A percentile compares a stretch with the other conserved stretches of the same genome.
These are phyloP conservation scores for Trichoderma koningii DNA, from an alignment of 2,329 filamentous ascomycete species.

Conservation along the genomic window DNA sequence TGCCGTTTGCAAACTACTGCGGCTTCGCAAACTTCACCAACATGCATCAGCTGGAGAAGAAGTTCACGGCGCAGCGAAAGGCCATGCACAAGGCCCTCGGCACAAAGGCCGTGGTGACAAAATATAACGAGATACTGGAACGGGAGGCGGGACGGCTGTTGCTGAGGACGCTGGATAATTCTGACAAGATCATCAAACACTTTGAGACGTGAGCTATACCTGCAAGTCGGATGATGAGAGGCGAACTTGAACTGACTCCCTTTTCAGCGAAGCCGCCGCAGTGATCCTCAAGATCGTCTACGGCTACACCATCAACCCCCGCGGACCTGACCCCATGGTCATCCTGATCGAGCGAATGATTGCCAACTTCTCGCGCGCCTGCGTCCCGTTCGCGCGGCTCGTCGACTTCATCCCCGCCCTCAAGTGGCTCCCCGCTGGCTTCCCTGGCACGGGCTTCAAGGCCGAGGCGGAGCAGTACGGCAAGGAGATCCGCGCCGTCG, in stretches of 20 bases:
- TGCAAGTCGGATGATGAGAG: no score
- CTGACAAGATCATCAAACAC: constrained; percentile 1
- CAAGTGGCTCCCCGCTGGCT: constrained; percentile 32
- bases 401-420: constrained; percentile 35
- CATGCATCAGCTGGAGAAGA: neutral
- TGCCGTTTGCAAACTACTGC: constrained; percentile 6
- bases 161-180: neutral
- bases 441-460: constrained; percentile 33
- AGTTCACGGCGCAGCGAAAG: constrained; percentile 12
- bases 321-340: constrained; percentile 32
- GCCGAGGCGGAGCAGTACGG: constrained; percentile 27
- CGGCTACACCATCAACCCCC: constrained; percentile 33
- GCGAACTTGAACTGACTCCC: neutral
- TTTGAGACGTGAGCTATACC: constrained; percentile 7
- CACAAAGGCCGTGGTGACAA: neutral
- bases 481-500: neutral
- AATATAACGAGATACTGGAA: constrained; percentile 1
- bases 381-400: constrained; percentile 30
- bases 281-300: constrained; percentile 32
- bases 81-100: constrained; percentile 11
- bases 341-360: constrained; percentile 31
- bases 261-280: constrained; percentile 30
- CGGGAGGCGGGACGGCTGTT: constrained; percentile 4
- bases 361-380: constrained; percentile 31
- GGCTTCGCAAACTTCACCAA: neutral